A percentile compares a stretch with the other conserved stretches of the same genome.
Conservation (phyloP, 139 green algal species). For the Chara braunii region DNA sequence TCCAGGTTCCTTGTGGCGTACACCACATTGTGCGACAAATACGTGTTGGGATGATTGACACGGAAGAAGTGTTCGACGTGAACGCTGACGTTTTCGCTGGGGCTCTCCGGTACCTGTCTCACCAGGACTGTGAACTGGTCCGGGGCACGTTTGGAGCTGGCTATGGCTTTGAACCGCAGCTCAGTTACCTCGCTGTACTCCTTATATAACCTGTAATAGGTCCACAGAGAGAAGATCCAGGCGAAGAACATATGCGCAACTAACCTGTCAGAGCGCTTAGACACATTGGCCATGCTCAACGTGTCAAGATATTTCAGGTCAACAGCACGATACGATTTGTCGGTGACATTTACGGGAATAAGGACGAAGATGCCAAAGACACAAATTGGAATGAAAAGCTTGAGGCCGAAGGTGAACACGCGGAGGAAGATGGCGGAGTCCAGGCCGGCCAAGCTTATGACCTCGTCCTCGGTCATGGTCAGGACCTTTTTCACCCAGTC, state of each 20-base stretch:
- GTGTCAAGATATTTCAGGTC: too few species aligned
- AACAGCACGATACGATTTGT: too few species aligned
- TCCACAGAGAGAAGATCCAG: constrained; percentile 22
- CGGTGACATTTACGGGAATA: constrained; percentile 31
- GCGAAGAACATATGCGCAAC: constrained; percentile 18
- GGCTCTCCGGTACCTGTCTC: constrained; percentile 19
- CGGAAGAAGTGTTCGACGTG: constrained; percentile 34
- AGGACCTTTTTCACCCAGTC: constrained; percentile 32
- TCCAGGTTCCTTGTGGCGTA: too few species aligned
- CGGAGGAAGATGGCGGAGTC: constrained; percentile 30
- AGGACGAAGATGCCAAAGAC: constrained; percentile 9
- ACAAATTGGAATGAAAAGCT: constrained; percentile 31
- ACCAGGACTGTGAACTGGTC: constrained; percentile 39
- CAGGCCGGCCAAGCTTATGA: constrained; percentile 23
- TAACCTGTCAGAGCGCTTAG: too few species aligned
- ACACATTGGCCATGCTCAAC: too few species aligned
- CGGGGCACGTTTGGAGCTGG: constrained; percentile 9
- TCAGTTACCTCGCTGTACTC: constrained; percentile 10
- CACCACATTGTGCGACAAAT: constrained; percentile 2
- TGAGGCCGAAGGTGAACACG: constrained; percentile 23
- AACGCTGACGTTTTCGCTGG: constrained; percentile 6
- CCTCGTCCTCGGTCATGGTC: constrained; percentile 26
- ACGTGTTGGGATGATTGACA: constrained; percentile 33
- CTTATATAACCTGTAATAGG: constrained; percentile 10
- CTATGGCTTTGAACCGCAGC: constrained; percentile 27